A percentile compares a stretch with the other conserved stretches of the same genome.
Evolutionary conservation across 306 rosid genomes (phyloP).

Genomic region (Albizia julibrissin): DNA sequence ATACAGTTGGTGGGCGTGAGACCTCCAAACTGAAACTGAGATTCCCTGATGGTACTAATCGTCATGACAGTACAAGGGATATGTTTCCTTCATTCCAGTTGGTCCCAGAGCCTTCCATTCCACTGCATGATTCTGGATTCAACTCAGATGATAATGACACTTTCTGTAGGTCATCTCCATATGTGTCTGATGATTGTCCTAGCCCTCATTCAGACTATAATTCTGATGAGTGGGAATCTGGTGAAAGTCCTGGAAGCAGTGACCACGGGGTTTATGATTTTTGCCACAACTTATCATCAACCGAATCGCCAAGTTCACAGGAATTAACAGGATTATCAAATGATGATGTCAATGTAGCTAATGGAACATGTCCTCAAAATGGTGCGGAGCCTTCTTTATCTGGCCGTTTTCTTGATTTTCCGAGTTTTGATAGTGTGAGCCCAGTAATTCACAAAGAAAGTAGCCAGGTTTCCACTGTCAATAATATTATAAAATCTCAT

Average conservation of each 20-base stretch:
- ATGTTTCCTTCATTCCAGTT: constrained; percentile 84
- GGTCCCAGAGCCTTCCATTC: constrained; percentile 71
- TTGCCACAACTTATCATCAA: constrained; percentile 51
- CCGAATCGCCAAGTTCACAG: constrained; percentile 47
- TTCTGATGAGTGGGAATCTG: constrained; percentile 92
- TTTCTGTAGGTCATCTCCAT: constrained; percentile 89
- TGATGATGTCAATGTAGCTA: constrained; percentile 39
- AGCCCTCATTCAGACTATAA: constrained; percentile 68
- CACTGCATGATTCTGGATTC: constrained; percentile 59
- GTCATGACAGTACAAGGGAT: constrained; percentile 58
- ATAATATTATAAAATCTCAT: constrained; percentile 34
- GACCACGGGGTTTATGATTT: constrained; percentile 54
- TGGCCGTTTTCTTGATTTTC: constrained; percentile 70
- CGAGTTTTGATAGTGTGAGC: constrained; percentile 66
- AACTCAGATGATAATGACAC: constrained; percentile 88
- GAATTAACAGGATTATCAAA: constrained; percentile 40
- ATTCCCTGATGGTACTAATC: constrained; percentile 74
- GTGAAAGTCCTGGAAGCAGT: constrained; percentile 55
- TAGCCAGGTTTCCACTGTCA: constrained; percentile 32
- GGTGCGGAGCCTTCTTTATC: constrained; percentile 54
- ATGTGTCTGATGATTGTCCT: constrained; percentile 67
- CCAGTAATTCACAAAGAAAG: constrained; percentile 44
- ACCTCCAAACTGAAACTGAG: constrained; percentile 70
- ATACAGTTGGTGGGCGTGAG: constrained; percentile 63
- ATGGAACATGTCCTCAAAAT: constrained; percentile 30